Evolutionary conservation across 1,139 yeast genomes (phyloP).

Genomic region (Debaryomyces fabryi): DNA sequence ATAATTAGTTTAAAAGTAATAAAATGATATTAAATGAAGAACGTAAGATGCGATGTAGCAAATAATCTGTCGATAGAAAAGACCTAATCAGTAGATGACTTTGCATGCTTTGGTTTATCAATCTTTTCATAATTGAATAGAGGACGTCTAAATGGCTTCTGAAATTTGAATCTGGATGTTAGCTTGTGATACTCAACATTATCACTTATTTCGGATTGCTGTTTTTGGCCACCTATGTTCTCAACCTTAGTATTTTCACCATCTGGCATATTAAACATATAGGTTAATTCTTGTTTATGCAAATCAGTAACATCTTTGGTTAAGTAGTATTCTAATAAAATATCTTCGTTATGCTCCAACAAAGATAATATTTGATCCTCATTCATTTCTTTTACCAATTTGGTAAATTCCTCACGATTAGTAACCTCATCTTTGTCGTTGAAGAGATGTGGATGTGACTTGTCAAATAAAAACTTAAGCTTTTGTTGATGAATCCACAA

Average conservation of each 20-base stretch:
- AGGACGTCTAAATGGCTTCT: slow-evolving; percentile 26
- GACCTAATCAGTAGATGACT: slow-evolving; percentile 9
- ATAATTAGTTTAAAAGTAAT: neutral
- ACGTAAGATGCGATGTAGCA: neutral
- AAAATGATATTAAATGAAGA: neutral
- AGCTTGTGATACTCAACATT: slow-evolving; percentile 22
- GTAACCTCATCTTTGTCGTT: slow-evolving; percentile 15
- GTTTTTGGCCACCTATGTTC: slow-evolving; percentile 20
- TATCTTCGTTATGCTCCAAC: slow-evolving; percentile 28
- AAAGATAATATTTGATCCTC: slow-evolving; percentile 21
- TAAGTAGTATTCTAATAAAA: slow-evolving; percentile 33
- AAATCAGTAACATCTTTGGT: slow-evolving; percentile 31
- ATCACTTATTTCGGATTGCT: slow-evolving; percentile 14
- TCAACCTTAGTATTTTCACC: slow-evolving; percentile 22
- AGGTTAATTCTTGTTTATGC: slow-evolving; percentile 30
- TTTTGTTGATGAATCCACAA: slow-evolving; percentile 30
- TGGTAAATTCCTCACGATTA: slow-evolving; percentile 22
- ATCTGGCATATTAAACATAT: slow-evolving; percentile 25
- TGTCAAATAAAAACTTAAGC: slow-evolving; percentile 21
- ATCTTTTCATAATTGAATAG: slow-evolving; percentile 28
- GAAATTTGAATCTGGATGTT: slow-evolving; percentile 21
- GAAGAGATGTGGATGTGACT: slow-evolving; percentile 12
- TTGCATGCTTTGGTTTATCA: slow-evolving; percentile 23
- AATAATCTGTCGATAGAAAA: neutral
- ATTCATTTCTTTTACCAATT: slow-evolving; percentile 22